Evolutionary conservation across 768 basidiomycete species (phyloP), one percentile per base, ranked within the genome.

Genomic region (Panus rudis): DNA sequence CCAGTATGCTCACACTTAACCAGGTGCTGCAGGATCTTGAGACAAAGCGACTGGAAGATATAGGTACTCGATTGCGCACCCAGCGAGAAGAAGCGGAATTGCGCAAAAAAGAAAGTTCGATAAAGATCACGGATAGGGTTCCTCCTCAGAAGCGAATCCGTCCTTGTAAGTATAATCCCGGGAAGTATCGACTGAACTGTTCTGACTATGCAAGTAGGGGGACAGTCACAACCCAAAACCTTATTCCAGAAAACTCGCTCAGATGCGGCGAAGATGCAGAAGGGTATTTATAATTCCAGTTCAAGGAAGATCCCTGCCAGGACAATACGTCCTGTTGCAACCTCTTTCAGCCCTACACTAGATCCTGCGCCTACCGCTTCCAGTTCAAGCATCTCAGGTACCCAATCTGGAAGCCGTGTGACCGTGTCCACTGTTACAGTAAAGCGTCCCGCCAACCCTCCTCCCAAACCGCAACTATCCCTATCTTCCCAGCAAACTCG

Each of bases 201-300:
- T 47, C 50, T 33, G 53, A 45, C 51, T 32, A n/a, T 41, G 23
- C 34, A 23, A 19, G 23, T 47, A 73, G 72, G 75, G 67, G 61
- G 61, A 17, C 47, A 61, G 5, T 7, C 63, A n/a, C 49, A 65
- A 28, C 79, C 82, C 17, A 88, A 81, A 64, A 71, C 81, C 13
- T 66, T 90, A 16, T 81, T 91, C 52, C 82, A 89, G 66, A 88
- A 84, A 64, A 80, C 85, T 5, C 76, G 76, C 45, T 69, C 68
- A 32, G 83, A 88, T 52, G 80, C 84, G 10, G 79, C 75, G 21
- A 83, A 76, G 59, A 62, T 81, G 35, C 78, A 80, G 59, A 77
- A 73, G 58, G 73, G 74, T 23, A 63, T 86, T 52, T 81, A 77
- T 53, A 64, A n/a, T n/a, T n/a, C n/a, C n/a, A n/a, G n/a, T n/a